Conservation (phyloP, 1,284 basidiomycete genomes). For the Leccinum pallidistipes region DNA sequence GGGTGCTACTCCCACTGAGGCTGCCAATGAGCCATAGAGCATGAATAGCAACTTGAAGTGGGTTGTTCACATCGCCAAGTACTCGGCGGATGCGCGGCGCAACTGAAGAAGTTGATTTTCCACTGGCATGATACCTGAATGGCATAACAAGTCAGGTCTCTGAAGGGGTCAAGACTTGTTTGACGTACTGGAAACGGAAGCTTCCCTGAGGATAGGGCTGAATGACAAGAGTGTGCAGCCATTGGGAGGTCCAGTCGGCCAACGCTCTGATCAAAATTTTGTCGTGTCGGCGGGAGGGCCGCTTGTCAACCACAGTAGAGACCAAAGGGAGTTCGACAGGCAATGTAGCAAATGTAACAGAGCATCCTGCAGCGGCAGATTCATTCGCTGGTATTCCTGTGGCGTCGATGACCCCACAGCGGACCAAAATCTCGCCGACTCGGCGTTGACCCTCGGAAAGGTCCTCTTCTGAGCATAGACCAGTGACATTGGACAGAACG, state of each 20-base stretch:
- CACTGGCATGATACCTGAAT: constrained; percentile 20
- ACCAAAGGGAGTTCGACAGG: background rate
- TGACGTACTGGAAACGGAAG: constrained; percentile 28
- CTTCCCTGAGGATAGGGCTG: constrained; percentile 22
- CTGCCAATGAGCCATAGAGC: constrained; percentile 50
- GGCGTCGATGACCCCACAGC: constrained; percentile 22
- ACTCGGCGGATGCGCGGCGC: constrained; percentile 24
- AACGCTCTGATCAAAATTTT: constrained; percentile 15
- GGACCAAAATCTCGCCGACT: constrained; percentile 28
- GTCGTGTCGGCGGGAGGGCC: constrained; percentile 7
- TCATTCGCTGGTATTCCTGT: constrained; percentile 2
- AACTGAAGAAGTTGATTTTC: constrained; percentile 7
- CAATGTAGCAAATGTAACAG: background rate
- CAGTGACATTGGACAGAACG: background rate
- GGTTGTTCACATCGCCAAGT: constrained; percentile 25
- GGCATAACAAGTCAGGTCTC: constrained; percentile 2
- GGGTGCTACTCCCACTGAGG: constrained; percentile 17
- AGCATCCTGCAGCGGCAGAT: background rate
- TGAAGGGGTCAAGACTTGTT: background rate
- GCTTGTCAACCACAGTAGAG: background rate
- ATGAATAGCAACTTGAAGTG: constrained; percentile 40
- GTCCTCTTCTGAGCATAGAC: constrained; percentile 1
- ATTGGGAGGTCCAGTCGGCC: constrained; percentile 31
- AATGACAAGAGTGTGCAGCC: constrained; percentile 29
- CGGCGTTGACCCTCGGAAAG: constrained; percentile 22